Evolutionary conservation across 371 early-diverging fungal species (phyloP).

Genomic region (Coemansia sp.): DNA sequence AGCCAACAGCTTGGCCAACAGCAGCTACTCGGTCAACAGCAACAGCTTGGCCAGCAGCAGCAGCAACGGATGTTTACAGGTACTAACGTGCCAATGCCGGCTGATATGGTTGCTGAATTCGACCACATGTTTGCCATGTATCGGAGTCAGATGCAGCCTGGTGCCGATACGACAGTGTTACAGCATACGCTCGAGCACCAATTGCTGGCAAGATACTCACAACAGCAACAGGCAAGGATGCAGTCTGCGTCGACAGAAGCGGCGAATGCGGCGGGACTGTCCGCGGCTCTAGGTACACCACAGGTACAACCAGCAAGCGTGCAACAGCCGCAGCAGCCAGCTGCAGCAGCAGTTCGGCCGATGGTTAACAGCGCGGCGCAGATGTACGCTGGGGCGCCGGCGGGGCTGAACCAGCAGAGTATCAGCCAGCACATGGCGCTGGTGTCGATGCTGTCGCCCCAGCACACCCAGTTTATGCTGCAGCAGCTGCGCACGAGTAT

Average conservation of each 20-base stretch:
- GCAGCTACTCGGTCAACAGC: conserved; percentile 5
- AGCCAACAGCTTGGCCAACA: conserved; percentile 24
- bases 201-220: conserved; percentile 4
- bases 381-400: conserved; percentile 1
- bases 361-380: conserved; percentile 3
- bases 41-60: conserved; percentile 22
- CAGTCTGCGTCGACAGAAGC: not conserved
- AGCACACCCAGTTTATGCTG: conserved; percentile 17
- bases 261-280: not conserved
- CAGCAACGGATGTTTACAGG: conserved; percentile 29
- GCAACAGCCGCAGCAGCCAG: conserved; percentile 4
- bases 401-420: conserved; percentile 2
- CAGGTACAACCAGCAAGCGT: conserved; percentile 11
- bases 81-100: conserved; percentile 27
- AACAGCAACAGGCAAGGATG: conserved; percentile 14
- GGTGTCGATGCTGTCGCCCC: conserved; percentile 19
- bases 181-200: conserved; percentile 25
- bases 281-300: not conserved
- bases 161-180: not conserved
- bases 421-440: conserved; percentile 24
- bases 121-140: conserved; percentile 20
- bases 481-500: conserved; percentile 18
- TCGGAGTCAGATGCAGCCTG: conserved; percentile 15
- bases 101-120: conserved; percentile 21
- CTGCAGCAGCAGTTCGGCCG: not conserved